Evolutionary conservation across 1,139 yeast genomes (phyloP).

Genomic region (Candida frijolesensis): DNA sequence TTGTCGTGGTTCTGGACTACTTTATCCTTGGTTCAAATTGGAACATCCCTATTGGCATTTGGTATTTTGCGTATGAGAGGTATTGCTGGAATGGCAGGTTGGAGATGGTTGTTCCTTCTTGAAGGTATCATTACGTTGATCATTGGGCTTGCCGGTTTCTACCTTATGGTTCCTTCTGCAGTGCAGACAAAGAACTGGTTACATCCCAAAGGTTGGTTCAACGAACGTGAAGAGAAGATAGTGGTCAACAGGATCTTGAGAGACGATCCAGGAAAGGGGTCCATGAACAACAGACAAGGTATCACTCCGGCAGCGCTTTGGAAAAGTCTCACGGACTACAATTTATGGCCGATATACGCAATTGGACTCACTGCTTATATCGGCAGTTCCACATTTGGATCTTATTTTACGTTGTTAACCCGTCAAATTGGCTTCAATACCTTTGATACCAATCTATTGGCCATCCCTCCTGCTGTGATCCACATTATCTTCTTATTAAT

Average conservation of each 20-base stretch:
- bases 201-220: constrained; percentile 64
- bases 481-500: constrained; percentile 31
- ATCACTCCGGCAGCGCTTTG: constrained; percentile 37
- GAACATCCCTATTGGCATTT: constrained; percentile 41
- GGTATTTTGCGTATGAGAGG: constrained; percentile 31
- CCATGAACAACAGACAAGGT: constrained; percentile 51
- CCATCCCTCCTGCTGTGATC: constrained; percentile 42
- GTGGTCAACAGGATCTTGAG: constrained; percentile 63
- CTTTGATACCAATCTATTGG: constrained; percentile 53
- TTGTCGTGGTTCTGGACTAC: constrained; percentile 24
- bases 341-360: constrained; percentile 60
- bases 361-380: constrained; percentile 52
- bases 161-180: constrained; percentile 62
- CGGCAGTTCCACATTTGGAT: constrained; percentile 40
- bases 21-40: constrained; percentile 26
- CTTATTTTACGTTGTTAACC: constrained; percentile 28
- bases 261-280: constrained; percentile 57
- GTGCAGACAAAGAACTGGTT: constrained; percentile 57
- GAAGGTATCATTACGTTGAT: constrained; percentile 61
- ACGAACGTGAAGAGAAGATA: constrained; percentile 61
- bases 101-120: constrained; percentile 67
- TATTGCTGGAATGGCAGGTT: constrained; percentile 42
- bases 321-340: constrained; percentile 50
- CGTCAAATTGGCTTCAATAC: constrained; percentile 57
- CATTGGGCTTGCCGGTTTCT: constrained; percentile 55